Base-by-base conservation (phyloP, 2,329 filamentous ascomycete species). In the Botrytis tulipae region DNA sequence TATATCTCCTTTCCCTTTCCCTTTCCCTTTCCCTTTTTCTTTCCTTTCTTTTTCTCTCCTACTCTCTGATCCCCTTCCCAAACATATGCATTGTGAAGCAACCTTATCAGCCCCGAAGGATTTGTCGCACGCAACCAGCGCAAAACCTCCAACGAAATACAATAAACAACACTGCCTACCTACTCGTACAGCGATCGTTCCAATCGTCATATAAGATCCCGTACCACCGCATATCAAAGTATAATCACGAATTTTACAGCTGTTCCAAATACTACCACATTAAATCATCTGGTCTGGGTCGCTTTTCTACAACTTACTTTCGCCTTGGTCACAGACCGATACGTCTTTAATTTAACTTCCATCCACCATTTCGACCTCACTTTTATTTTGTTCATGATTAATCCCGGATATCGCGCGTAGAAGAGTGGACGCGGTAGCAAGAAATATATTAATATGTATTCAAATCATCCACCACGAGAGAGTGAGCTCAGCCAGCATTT, bases 401-500 rank as follows among this genome's bases (percentile, higher is more conserved):
- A 44, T 72, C 54, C 32, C 12, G 48, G 10, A 32, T 42, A 42
- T 57, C 51, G 48, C 65, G n/a, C 62, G 62, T 72, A 68, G 61
- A 57, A 72, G 29, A 57, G 62, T 54, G 59, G 62, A 44, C 44
- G 70, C 46, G 44, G 46, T 8, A n/a, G 25, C 35, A 57, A 68
- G 37, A 67, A 40, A 10, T 16, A 60, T 16, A 68, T 46, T 5
- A 60, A 37, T 20, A 72, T 72, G 70, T 40, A 72, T 57, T 40
- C 70, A 4, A 59, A 14, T 18, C 63, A 72, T 46, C 40, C 40
- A 20, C 62, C 70, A 29, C 71, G 77, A 70, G 73, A 71, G 20
- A 78, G 77, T 63, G 78, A 80, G 54, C 71, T 73, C 40, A 68
- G 62, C 16, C 76, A 76, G 29, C 73, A 71, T 71, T 71, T 77